These are phyloP conservation scores for Microbotryum intermedium DNA, from an alignment of 1,284 basidiomycete species.

Conservation along the genomic window DNA sequence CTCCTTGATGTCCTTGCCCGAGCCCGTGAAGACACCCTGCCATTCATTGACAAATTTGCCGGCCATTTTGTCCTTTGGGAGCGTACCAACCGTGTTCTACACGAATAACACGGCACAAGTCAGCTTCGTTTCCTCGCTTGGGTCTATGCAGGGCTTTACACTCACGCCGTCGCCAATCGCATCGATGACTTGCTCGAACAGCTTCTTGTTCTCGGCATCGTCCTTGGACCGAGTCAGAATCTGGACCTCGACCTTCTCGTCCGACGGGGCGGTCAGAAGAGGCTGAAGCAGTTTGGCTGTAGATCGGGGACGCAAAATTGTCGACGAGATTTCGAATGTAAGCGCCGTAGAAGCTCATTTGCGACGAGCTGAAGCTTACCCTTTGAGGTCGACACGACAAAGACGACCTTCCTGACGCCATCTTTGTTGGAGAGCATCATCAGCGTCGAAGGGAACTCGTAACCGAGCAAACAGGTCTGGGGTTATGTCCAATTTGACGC, in stretches of 20 bases:
- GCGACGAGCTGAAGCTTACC: conserved; percentile 50
- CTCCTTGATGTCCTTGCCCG: conserved; percentile 48
- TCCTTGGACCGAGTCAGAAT: conserved; percentile 40
- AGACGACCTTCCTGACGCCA: conserved; percentile 53
- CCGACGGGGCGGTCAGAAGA: conserved; percentile 15
- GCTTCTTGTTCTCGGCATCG: conserved; percentile 38
- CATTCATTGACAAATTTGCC: conserved; percentile 76
- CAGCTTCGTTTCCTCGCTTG: background rate
- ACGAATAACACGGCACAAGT: background rate
- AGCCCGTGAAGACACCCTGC: conserved; percentile 45
- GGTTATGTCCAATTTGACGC: no score
- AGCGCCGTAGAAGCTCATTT: no score
- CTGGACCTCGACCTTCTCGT: conserved; percentile 33
- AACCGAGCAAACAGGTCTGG: conserved; percentile 89
- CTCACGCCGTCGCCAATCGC: conserved; percentile 27
- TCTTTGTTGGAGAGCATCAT: conserved; percentile 56
- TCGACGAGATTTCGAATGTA: background rate
- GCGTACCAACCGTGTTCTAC: conserved; percentile 53
- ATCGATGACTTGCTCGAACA: conserved; percentile 36
- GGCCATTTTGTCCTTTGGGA: conserved; percentile 65
- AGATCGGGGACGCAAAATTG: background rate
- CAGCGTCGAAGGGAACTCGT: conserved; percentile 91
- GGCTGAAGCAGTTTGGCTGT: conserved; percentile 32
- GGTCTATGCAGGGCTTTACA: background rate
- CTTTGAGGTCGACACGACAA: conserved; percentile 83